Conservation (phyloP, 1,139 yeast genomes). For the Yamadazyma mexicana region DNA sequence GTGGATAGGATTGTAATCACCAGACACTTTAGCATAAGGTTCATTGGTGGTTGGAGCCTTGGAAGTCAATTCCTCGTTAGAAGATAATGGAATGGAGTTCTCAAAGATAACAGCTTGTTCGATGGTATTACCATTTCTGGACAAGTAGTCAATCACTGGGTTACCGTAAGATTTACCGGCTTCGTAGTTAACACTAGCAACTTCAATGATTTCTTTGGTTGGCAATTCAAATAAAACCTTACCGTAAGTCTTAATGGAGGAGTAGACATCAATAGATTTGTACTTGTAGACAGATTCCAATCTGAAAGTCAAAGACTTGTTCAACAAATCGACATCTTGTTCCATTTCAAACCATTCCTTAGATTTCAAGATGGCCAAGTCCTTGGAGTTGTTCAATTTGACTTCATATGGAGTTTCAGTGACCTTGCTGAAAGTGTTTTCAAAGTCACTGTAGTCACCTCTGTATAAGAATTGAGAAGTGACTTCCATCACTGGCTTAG, state of each 20-base stretch:
- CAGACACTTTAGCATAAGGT: slow-evolving; percentile 95
- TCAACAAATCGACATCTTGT: slow-evolving; percentile 66
- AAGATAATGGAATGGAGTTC: slow-evolving; percentile 83
- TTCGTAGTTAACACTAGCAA: slow-evolving; percentile 85
- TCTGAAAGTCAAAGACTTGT: slow-evolving; percentile 85
- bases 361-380: slow-evolving; percentile 87
- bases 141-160: slow-evolving; percentile 92
- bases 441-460: slow-evolving; percentile 83
- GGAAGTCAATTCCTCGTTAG: slow-evolving; percentile 69
- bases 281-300: slow-evolving; percentile 81
- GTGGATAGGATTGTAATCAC: slow-evolving; percentile 98
- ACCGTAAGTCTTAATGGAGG: slow-evolving; percentile 84
- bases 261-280: slow-evolving; percentile 73
- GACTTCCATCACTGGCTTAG: slow-evolving; percentile 86
- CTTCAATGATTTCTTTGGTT: slow-evolving; percentile 84
- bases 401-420: slow-evolving; percentile 88
- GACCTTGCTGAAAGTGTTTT: slow-evolving; percentile 88
- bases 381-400: slow-evolving; percentile 71
- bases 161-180: slow-evolving; percentile 95
- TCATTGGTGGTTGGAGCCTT: slow-evolving; percentile 88
- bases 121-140: slow-evolving; percentile 88
- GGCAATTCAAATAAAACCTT: slow-evolving; percentile 86
- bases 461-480: slow-evolving; percentile 95
- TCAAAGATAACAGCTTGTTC: slow-evolving; percentile 94
- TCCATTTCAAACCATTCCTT: slow-evolving; percentile 97